Evolutionary conservation across 2,329 filamentous ascomycete species (phyloP), one percentile per base, ranked within the genome.

Genomic region (Didymella arachidicola): DNA sequence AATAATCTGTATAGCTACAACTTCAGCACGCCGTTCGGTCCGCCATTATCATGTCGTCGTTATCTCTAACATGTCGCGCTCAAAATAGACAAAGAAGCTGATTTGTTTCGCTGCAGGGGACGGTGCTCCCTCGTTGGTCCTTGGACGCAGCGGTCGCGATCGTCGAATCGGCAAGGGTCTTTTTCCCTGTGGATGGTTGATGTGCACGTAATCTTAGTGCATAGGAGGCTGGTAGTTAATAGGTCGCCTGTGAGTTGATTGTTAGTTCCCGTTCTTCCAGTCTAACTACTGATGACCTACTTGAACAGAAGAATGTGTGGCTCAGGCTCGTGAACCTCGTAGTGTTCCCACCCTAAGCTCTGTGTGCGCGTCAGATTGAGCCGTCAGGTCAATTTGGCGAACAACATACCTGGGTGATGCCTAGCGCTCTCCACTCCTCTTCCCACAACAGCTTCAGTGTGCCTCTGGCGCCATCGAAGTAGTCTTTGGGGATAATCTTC

Each of bases 311-410:
- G 86, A 73, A 99, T 99, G 78, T 99, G 95, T 65, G 95, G 95
- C 81, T 99, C 95, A 42, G 95, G 95, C 79, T 98, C 95, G 78
- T 99, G 95, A 53, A 99, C 95, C 79, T 99, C 95, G 77, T 99
- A 99, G 79, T 99, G 95, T 78, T 98, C 94, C 95, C 95, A 99
- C 57, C 95, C 95, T 72, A 99, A 83, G 82, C 94, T 98, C 93
- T 98, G 75, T 48, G 30, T 30, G 41, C 14, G 25, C 43, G 46
- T 72, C 51, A 72, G 67, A 41, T 43, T 16, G 39, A 18, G 19
- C 27, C 14, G 1, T 27, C 41, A 43, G 6, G 19, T 25, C 10
- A 4, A 8, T 26, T 12, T 34, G 14, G n/a, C 10, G 41, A 7
- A 8, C n/a, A 36, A 14, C 42, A 81, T 71, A 96, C 93, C 88